Evolutionary conservation across 257 asterid genomes (phyloP).

Genomic region (Petunia axillaris): DNA sequence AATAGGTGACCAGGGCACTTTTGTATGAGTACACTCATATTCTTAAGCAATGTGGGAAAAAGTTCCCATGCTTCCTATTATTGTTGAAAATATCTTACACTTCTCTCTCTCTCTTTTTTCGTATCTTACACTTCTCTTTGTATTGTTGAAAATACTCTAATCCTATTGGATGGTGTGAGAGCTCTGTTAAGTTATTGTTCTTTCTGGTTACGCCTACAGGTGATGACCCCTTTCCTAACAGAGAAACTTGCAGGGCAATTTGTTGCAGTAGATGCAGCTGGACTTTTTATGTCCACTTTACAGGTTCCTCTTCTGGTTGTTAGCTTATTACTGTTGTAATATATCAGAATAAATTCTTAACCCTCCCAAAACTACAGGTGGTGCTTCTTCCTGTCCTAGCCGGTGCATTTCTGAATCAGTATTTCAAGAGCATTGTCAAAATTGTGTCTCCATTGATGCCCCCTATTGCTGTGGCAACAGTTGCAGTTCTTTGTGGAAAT

Average conservation of each 20-base stretch:
- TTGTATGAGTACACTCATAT: neutral
- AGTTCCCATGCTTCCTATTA: neutral
- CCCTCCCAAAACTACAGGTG: slow-evolving; percentile 45
- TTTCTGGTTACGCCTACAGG: slow-evolving; percentile 42
- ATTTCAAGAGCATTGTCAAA: slow-evolving; percentile 66
- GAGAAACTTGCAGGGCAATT: slow-evolving; percentile 90
- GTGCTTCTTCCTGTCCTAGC: slow-evolving; percentile 87
- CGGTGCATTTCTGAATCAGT: slow-evolving; percentile 87
- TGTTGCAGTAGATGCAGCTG: slow-evolving; percentile 84
- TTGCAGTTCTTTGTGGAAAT: slow-evolving; percentile 85
- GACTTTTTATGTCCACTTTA: slow-evolving; percentile 80
- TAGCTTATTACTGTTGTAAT: neutral
- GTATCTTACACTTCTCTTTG: neutral
- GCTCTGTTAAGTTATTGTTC: neutral
- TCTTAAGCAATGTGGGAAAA: neutral
- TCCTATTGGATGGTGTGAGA: slow-evolving; percentile 9
- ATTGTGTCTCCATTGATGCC: slow-evolving; percentile 81
- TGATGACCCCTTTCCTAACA: slow-evolving; percentile 89
- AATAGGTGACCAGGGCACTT: neutral
- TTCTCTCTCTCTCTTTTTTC: neutral
- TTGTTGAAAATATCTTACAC: neutral
- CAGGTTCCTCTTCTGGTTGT: slow-evolving; percentile 51
- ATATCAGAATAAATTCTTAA: neutral
- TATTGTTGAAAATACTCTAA: neutral
- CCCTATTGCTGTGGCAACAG: slow-evolving; percentile 85